Evolutionary conservation across 805 yeast genomes (phyloP), one percentile per base, ranked within the genome.

Genomic region (Lachancea quebecensis): DNA sequence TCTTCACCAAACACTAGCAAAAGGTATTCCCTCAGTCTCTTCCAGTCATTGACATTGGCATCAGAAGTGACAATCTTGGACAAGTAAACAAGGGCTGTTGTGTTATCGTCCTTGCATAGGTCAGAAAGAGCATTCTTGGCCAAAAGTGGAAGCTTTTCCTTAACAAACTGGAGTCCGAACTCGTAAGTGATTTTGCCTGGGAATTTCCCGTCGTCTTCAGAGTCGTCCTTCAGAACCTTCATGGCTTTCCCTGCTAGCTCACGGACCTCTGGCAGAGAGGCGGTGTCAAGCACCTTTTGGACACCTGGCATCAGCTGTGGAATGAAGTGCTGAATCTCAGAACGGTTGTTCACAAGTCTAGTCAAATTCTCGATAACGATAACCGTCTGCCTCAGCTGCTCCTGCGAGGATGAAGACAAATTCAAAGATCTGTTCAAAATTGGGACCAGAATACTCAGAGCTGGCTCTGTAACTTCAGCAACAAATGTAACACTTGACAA

Each of bases 401-500:
- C 98, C 70, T 93, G 96, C 15, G 97, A 84, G 3, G 95, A 83
- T 1, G 95, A 82, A 2, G 75, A 67, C 34, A 91, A 78, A 71
- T 85, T 79, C 59, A 91, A 74, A 2, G 98, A 91, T 64, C 90
- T 87, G 62, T 81, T 89, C 58, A 91, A 77, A 54, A 90, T 90
- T 39, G 99, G 99, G 38, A 87, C 97, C 59, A 91, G 73, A 46
- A 91, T 69, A 8, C 98, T 78, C 56, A 91, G 73, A 3, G 95
- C 95, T 4, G 98, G 95, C 70, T 90, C 98, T 12, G 97, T 93
- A 51, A 91, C 99, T 71, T 93, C 99, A 39, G 99, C 96, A 41
- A 91, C 98, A 65, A 91, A 91, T 0, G 99, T 93, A 44, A 91
- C 97, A 35, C 95, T 85, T 2, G 96, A 84, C 51, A 91, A 75